These are phyloP conservation scores for Arthrobotrys musiformis DNA, from an alignment of 2,329 filamentous ascomycete species.

Conservation along the genomic window DNA sequence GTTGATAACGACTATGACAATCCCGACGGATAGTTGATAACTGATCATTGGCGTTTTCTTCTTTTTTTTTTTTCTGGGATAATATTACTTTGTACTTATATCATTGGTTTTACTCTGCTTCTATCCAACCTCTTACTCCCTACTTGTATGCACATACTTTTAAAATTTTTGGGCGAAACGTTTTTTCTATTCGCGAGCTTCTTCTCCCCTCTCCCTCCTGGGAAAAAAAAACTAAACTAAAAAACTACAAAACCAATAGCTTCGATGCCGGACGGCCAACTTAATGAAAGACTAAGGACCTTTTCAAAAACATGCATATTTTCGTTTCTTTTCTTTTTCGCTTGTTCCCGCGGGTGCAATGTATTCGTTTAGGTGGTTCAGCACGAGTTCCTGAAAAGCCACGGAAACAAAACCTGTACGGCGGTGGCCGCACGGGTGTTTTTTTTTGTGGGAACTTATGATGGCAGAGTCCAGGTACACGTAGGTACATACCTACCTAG, in stretches of 20 bases:
- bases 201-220: too few species aligned
- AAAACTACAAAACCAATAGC: too few species aligned
- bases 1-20: background rate
- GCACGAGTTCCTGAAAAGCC: background rate
- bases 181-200: too few species aligned
- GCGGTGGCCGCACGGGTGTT: too few species aligned
- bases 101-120: background rate
- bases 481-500: too few species aligned
- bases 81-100: background rate
- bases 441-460: too few species aligned
- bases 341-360: background rate
- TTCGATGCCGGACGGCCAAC: too few species aligned
- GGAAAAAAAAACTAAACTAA: too few species aligned
- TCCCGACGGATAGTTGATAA: background rate
- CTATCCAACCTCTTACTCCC: background rate
- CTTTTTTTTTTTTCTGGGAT: background rate
- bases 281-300: too few species aligned
- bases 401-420: background rate
- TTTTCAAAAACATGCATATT: too few species aligned
- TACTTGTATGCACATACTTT: background rate
- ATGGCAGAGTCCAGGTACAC: too few species aligned
- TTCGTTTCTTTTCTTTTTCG: slow-evolving; percentile 8
- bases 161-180: too few species aligned
- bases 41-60: background rate
- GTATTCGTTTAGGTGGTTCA: background rate